Conservation (phyloP, 257 asterid species). For the Cynanchum wilfordii region DNA sequence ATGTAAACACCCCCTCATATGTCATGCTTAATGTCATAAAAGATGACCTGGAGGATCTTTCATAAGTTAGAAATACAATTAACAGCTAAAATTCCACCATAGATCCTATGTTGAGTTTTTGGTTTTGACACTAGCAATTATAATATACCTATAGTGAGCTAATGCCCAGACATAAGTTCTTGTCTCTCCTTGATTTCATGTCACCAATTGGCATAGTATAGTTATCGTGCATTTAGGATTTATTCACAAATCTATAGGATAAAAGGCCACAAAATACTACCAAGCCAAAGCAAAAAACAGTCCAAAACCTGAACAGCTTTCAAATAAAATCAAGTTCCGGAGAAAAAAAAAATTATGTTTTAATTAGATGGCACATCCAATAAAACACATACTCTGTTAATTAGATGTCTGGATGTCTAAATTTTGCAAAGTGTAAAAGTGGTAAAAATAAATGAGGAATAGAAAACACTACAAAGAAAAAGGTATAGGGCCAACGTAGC, state of each 20-base stretch:
- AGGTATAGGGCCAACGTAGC: neutral
- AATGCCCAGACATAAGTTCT: neutral
- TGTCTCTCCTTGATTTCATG: neutral
- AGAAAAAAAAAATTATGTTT: neutral
- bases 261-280: too few relatives aligned
- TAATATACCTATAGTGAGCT: neutral
- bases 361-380: neutral
- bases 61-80: neutral
- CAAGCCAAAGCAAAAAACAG: too few relatives aligned
- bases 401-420: neutral
- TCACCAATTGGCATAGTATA: neutral
- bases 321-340: neutral
- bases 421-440: neutral
- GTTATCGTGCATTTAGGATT: neutral
- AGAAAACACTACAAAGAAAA: neutral
- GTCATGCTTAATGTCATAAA: neutral
- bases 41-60: neutral
- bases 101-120: neutral
- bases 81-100: neutral
- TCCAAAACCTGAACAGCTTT: too few relatives aligned
- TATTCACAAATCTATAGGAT: too few relatives aligned
- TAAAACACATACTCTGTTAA: neutral
- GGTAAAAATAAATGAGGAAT: neutral
- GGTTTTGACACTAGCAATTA: neutral
- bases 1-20: neutral